Evolutionary conservation across 2,329 filamentous ascomycete species (phyloP), one percentile per base, ranked within the genome.

Genomic region (Cytospora piceae): DNA sequence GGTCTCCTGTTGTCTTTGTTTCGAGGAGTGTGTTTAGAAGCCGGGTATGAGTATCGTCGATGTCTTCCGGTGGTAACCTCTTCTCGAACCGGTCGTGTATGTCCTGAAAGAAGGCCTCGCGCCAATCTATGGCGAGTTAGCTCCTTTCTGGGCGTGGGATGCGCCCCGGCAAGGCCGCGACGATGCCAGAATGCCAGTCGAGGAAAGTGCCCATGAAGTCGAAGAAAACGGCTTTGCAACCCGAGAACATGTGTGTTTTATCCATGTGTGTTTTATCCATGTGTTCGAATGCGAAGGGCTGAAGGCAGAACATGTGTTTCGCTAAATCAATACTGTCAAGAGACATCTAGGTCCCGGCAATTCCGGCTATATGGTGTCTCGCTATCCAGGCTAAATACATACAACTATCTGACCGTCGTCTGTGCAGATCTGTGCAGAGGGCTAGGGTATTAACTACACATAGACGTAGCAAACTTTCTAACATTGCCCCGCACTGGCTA

Each of bases 131-230:
- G 0, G 83, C 82, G 52, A 86, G 64, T 12, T 78, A 68, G 8
- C 77, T 81, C 14, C 76, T 71, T 14, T 73, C 70, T 0, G 69
- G 58, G 24, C 70, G 39, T 8, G 76, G 64, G 29, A 82, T 73
- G 0, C 71, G 67, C 2, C 68, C 9, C 1, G 80, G 81, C 2
- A 81, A 70, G 3, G 75, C 71, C 22, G 71, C 32, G n/a, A 76
- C 68, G 12, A 79, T 74, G 46, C 76, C 76, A 56, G 71, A 73
- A 66, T 85, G 82, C 84, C 82, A 86, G 71, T 87, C 78, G 3
- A 84, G 81, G 68, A 83, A 86, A 31, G 83, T 86, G 29, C 84
- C 83, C 83, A 86, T 86, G 70, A 86, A 82, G 73, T 86, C 82
- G 73, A 85, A 86, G 68, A 85, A 80, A 52, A 85, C 75, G 3